These are phyloP conservation scores for Arabis hirsuta DNA, from an alignment of 345 rosid species.

Conservation along the genomic window DNA sequence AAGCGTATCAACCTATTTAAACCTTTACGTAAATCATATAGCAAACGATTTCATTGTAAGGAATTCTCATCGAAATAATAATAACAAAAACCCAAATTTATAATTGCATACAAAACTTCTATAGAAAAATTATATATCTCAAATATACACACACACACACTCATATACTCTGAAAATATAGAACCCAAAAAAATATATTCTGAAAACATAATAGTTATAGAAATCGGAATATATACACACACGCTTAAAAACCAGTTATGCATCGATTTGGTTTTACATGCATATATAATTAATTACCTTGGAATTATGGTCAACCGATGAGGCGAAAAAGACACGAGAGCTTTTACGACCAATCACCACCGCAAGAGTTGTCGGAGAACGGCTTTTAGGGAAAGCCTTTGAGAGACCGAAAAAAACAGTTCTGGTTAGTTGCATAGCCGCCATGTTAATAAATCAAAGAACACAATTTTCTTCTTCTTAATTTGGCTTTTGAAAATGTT, in stretches of 20 bases:
- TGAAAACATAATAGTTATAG: no score
- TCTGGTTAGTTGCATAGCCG: slow-evolving; percentile 39
- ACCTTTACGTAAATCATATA: not conserved
- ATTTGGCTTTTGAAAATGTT: slow-evolving; percentile 7
- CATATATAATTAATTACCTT: not conserved
- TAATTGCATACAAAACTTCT: no score
- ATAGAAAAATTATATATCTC: no score
- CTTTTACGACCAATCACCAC: slow-evolving; percentile 36
- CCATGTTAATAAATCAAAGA: slow-evolving; percentile 32
- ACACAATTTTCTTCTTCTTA: slow-evolving; percentile 7
- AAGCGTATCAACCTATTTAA: not conserved
- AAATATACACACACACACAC: no score
- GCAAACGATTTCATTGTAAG: not conserved
- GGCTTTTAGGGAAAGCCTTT: slow-evolving; percentile 32
- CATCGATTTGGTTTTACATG: not conserved
- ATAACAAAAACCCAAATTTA: no score
- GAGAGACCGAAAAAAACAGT: slow-evolving; percentile 26
- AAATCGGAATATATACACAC: not conserved
- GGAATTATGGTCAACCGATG: slow-evolving; percentile 39
- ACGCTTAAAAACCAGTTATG: not conserved
- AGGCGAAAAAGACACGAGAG: slow-evolving; percentile 38
- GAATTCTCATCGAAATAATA: no score
- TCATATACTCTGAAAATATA: no score
- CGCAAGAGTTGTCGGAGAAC: slow-evolving; percentile 36
- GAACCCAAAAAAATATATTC: no score